A percentile compares a stretch with the other conserved stretches of the same genome.
Conservation (phyloP, 305 asterid species). For the Ajuga reptans region DNA sequence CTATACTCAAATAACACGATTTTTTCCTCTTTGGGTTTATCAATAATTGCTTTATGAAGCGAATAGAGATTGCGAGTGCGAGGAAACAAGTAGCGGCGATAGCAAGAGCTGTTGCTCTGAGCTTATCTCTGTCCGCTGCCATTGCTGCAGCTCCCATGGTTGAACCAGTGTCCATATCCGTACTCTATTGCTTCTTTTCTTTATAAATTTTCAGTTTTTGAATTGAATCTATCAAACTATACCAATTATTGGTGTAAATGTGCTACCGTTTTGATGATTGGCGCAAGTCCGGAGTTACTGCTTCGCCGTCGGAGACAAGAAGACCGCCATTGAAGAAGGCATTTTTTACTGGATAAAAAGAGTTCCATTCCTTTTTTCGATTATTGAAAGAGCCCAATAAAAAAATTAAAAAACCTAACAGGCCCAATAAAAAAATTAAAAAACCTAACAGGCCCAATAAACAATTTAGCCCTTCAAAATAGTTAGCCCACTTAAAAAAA, state of each 20-base stretch:
- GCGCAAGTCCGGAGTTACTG: not conserved
- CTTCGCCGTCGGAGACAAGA: not conserved
- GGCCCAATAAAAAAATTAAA: not conserved
- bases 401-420: not conserved
- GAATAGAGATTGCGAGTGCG: slow-evolving; percentile 49
- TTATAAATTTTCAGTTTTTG: not conserved
- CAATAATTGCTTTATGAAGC: slow-evolving; percentile 29
- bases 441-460: not conserved
- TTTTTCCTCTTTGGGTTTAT: slow-evolving; percentile 25
- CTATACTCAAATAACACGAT: slow-evolving; percentile 50
- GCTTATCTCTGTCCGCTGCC: slow-evolving; percentile 31
- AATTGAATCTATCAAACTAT: not conserved
- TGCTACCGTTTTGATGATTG: not conserved
- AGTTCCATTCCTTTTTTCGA: not conserved
- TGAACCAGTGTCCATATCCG: slow-evolving; percentile 2
- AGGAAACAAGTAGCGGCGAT: slow-evolving; percentile 39
- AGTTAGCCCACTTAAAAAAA: too few relatives aligned
- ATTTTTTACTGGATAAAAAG: not conserved
- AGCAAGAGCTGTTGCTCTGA: slow-evolving; percentile 37
- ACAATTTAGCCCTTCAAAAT: too few relatives aligned
- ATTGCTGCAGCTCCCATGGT: slow-evolving; percentile 23
- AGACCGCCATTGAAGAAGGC: slow-evolving; percentile 29
- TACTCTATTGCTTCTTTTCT: not conserved
- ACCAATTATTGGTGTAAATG: not conserved
- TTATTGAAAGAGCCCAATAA: not conserved